These are phyloP conservation scores for Cordyceps cateniannulata DNA, from an alignment of 2,329 filamentous ascomycete genomes.

Conservation along the genomic window DNA sequence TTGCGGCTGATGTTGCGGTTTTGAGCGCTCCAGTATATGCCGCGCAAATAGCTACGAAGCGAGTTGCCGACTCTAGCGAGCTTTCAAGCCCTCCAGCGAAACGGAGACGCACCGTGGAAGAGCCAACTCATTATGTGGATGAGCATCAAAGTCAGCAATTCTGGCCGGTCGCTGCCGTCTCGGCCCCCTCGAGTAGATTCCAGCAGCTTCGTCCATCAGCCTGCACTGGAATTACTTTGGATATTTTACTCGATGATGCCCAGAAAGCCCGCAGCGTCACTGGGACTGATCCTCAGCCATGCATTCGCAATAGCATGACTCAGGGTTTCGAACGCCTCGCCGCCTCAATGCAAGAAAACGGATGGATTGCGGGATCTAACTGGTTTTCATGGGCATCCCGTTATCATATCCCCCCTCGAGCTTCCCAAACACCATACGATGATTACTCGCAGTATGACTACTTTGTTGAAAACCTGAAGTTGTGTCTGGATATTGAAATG, in stretches of 20 bases:
- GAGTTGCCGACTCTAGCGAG: slow-evolving; percentile 19
- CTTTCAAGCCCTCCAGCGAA: slow-evolving; percentile 17
- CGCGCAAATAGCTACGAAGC: slow-evolving; percentile 30
- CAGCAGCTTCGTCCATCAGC: neutral
- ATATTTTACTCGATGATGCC: neutral
- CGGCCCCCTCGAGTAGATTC: neutral
- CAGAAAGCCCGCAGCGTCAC: neutral
- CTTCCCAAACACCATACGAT: neutral
- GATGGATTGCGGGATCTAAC: neutral
- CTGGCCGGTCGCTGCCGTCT: neutral
- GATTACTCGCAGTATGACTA: neutral
- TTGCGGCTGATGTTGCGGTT: slow-evolving; percentile 39
- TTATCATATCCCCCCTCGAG: neutral
- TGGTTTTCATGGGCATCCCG: slow-evolving; percentile 10
- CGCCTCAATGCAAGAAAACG: neutral
- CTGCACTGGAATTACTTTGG: neutral
- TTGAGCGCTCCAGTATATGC: slow-evolving; percentile 45
- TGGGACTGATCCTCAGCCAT: neutral
- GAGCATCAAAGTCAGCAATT: neutral
- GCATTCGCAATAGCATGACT: neutral
- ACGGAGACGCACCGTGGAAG: slow-evolving; percentile 11
- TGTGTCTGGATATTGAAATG: neutral
- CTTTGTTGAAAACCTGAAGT: neutral
- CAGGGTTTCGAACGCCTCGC: neutral
- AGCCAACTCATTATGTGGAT: neutral